phyloP scores from a whole-genome alignment of 164 flowering plant genomes.

The Annona cherimola region DNA sequence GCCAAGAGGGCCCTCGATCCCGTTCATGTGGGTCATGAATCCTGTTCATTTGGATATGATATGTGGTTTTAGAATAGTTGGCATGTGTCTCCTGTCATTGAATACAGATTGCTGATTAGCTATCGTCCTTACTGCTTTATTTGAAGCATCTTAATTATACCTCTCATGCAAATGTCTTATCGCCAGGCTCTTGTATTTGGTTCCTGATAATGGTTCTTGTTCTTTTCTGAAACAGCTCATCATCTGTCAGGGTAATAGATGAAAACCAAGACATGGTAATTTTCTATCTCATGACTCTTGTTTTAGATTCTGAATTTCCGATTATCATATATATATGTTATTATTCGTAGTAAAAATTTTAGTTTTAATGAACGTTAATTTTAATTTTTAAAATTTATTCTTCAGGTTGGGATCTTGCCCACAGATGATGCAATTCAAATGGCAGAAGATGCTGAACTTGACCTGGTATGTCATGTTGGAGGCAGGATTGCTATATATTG shows the following conservation, averaged over 20 bases:
- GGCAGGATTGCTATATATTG: neutral
- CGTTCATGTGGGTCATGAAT: too few relatives aligned
- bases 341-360: neutral
- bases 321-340: neutral
- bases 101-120: neutral
- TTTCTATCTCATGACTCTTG: neutral
- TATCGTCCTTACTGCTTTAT: neutral
- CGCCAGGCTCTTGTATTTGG: neutral
- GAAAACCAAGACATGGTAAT: constrained; percentile 68
- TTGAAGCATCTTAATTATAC: neutral
- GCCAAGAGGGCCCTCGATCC: too few relatives aligned
- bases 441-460: constrained; percentile 81
- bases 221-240: constrained; percentile 42
- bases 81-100: neutral
- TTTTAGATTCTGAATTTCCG: neutral
- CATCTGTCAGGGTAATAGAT: constrained; percentile 75
- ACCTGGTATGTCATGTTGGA: constrained; percentile 45
- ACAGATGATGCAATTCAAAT: constrained; percentile 56
- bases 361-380: neutral
- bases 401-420: constrained; percentile 70
- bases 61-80: neutral
- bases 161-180: neutral
- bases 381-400: neutral
- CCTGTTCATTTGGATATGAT: neutral
- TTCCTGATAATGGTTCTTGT: neutral